Conservation (phyloP, 176 grass and related monocot genomes). For the Canna indica region DNA sequence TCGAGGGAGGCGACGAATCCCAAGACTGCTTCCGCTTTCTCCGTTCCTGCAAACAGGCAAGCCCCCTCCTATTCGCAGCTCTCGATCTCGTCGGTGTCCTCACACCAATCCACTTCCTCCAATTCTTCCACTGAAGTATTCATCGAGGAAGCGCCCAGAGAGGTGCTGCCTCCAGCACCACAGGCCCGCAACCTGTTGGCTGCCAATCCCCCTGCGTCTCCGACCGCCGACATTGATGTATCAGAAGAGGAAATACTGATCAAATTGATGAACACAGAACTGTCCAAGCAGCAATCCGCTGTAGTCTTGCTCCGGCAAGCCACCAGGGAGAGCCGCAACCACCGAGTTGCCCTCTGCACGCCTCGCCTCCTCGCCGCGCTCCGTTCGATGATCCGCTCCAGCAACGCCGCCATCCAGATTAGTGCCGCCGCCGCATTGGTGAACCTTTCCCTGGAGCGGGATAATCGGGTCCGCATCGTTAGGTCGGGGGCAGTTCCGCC, state of each 20-base stretch:
- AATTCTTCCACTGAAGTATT: slow-evolving; percentile 29
- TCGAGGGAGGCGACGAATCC: background rate
- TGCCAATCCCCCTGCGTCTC: background rate
- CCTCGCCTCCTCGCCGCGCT: slow-evolving; percentile 48
- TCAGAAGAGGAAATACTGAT: slow-evolving; percentile 52
- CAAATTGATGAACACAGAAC: slow-evolving; percentile 42
- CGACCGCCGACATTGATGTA: slow-evolving; percentile 9
- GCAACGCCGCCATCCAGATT: slow-evolving; percentile 25
- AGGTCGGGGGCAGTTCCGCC: slow-evolving; percentile 55
- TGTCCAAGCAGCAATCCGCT: slow-evolving; percentile 23
- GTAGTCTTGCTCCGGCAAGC: slow-evolving; percentile 41
- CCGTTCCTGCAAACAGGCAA: slow-evolving; percentile 8
- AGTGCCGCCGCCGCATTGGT: slow-evolving; percentile 51
- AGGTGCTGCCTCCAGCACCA: slow-evolving; percentile 4
- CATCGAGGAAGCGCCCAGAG: slow-evolving; percentile 22
- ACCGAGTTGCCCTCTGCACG: slow-evolving; percentile 51
- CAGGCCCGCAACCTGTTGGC: background rate
- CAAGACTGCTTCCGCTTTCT: slow-evolving; percentile 2
- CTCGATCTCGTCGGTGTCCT: slow-evolving; percentile 26
- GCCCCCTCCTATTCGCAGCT: slow-evolving; percentile 27
- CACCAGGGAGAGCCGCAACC: slow-evolving; percentile 51
- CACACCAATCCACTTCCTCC: slow-evolving; percentile 25
- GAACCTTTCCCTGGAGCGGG: slow-evolving; percentile 67
- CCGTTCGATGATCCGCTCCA: slow-evolving; percentile 34
- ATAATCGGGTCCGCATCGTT: slow-evolving; percentile 61